Evolutionary conservation across 2,329 filamentous ascomycete genomes (phyloP), one percentile per base, ranked within the genome.

Genomic region (Aureobasidium sp.): DNA sequence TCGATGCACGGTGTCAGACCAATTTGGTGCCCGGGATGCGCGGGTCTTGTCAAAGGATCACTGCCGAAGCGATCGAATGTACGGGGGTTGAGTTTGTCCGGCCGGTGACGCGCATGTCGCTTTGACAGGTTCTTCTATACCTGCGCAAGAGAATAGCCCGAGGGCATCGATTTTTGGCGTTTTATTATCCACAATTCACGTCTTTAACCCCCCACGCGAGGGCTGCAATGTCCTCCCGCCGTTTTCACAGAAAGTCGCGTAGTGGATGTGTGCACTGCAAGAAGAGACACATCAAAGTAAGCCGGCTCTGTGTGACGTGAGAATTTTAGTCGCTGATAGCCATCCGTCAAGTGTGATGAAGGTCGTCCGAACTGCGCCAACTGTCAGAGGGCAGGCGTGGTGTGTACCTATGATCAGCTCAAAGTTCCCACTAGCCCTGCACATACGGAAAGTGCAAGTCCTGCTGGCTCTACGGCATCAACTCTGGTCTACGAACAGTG

Each of bases 211-310:
- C 50, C 32, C 49, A 27, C 21, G 7, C 34, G 49, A 39, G 30
- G 34, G 32, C 34, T n/a, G 21, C 50, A 21, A 54, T 70, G 68
- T 67, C 69, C 8, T 68, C 66, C 32, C 66, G 69, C 37, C 52
- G 67, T 21, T 69, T 68, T 44, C 69, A 71, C 62, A 64, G 64
- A 11, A 71, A 71, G 53, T 68, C 66, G 21, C 65, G 67, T 10
- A 63, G 64, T 2, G 69, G 69, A 13, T 69, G 69, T 48, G 41
- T 52, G 7, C 55, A 65, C 27, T 71, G 69, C 63, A 71, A 71
- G 63, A 62, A 62, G 6, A 57, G 69, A 49, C 66, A 67, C 32
- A 68, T 70, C n/a, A 71, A 70, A 66, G 69, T 69, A 64, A 30
- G 66, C 53, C 13, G 44, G 37, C 27, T 32, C 49, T 13, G 37